Percentiles rank a stretch among this genome's conserved stretches.
phyloP scores from a whole-genome alignment of 1,139 yeast genomes.

The Geotrichum macrosporum region DNA sequence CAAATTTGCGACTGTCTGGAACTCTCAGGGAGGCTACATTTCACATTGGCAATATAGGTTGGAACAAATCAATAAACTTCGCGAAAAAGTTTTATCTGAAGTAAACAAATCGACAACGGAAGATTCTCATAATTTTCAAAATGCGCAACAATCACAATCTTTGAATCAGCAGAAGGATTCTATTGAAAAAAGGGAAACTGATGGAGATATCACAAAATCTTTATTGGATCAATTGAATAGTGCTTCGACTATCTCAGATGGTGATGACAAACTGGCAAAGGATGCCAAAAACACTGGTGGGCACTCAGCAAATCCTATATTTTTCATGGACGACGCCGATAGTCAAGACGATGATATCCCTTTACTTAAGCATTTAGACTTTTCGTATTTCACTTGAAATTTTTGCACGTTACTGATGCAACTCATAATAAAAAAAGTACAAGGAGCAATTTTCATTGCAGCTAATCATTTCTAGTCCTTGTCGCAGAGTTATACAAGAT shows the following conservation, averaged over 20 bases:
- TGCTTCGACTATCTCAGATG: slow-evolving; percentile 9
- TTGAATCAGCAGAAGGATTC: slow-evolving; percentile 8
- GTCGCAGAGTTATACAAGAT: no score
- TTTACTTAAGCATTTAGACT: slow-evolving; percentile 22
- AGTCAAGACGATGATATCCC: slow-evolving; percentile 21
- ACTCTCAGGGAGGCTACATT: slow-evolving; percentile 49
- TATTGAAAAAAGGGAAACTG: slow-evolving; percentile 13
- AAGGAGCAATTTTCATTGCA: no score
- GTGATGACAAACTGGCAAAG: slow-evolving; percentile 13
- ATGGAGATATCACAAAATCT: slow-evolving; percentile 20
- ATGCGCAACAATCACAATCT: slow-evolving; percentile 2
- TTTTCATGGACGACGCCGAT: slow-evolving; percentile 19
- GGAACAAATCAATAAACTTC: slow-evolving; percentile 51
- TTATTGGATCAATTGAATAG: slow-evolving; percentile 32
- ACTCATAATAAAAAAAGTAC: no score
- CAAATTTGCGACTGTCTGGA: slow-evolving; percentile 75
- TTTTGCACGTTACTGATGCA: no score
- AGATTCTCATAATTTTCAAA: slow-evolving; percentile 13
- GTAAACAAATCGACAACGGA: slow-evolving; percentile 23
- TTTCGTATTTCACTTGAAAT: slow-evolving; percentile 11
- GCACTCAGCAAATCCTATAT: slow-evolving; percentile 8
- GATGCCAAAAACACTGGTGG: not conserved
- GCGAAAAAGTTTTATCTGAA: slow-evolving; percentile 41
- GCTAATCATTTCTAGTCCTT: no score
- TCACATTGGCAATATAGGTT: slow-evolving; percentile 67